Base-by-base conservation (phyloP, 1,284 basidiomycete species). In the Afroboletus lepidellus region DNA sequence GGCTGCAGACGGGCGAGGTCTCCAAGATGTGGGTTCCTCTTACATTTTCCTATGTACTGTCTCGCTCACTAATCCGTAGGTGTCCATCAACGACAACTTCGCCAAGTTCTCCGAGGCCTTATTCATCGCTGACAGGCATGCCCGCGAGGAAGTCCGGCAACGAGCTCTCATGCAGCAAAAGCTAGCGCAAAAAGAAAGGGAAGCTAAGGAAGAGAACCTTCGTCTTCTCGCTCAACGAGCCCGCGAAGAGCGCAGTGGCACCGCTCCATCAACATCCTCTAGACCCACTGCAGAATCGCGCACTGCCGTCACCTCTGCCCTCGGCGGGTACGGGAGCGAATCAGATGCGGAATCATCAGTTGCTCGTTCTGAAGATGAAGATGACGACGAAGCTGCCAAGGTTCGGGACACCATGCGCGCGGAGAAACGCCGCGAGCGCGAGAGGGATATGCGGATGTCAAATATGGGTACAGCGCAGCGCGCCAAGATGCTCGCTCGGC, bases 41-140 rank as follows among this genome's bases (percentile, higher is more conserved):
- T 43, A 29, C 38, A 11, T 51, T 33, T 8, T 39, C 11, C 7
- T 8, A n/a, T 32, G 15, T 11, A 49, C 30, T 3, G 2, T 36
- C 16, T 13, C 45, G 27, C 54, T 64, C 34, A 60, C 27, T 13
- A 18, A 46, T 38, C 29, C 47, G 47, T 11, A 94, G 92, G 84
- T 95, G 44, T 90, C 94, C 67, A 99, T 99, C 71, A 99, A 99
- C 66, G 97, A 99, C 72, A 95, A 96, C 72, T 99, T 99, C 76
- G 96, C 96, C 50, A 98, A 98, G 71, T 96, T 99, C 70, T 96
- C 96, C 3, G 96, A 99, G 75, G 86, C 97, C 2, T 77, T 99
- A 41, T 96, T 92, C 66, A 81, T 99, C 46, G 96, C 97, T n/a
- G 97, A 99, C 68, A 83, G 95, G 54, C 97, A 98, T 72, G 95